These are phyloP conservation scores for Phytophthora hybrid DNA, from an alignment of 352 stramenopile species.

Conservation along the genomic window DNA sequence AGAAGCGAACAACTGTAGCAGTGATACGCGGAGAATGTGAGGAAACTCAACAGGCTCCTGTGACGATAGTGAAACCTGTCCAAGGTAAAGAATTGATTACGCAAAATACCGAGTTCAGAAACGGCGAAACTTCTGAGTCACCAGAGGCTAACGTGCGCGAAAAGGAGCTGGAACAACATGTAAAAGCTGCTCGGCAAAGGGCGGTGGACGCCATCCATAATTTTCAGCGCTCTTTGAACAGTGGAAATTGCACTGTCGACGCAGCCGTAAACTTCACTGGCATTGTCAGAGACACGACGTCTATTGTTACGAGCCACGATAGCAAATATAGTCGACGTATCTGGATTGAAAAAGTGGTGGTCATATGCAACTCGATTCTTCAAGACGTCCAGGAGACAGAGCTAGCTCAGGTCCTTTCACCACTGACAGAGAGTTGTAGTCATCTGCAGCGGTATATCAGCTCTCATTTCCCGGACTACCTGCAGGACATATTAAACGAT, in stretches of 20 bases:
- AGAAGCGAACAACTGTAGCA: background rate
- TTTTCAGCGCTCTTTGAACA: background rate
- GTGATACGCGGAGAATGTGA: background rate
- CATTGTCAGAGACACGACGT: background rate
- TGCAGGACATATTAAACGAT: slow-evolving; percentile 13
- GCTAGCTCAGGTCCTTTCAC: background rate
- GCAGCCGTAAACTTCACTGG: background rate
- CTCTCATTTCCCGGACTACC: slow-evolving; percentile 5
- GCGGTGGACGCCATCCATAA: background rate
- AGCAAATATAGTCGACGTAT: slow-evolving; percentile 6
- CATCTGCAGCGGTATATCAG: slow-evolving; percentile 10
- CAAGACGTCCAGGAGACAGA: background rate
- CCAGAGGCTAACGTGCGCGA: background rate
- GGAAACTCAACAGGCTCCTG: background rate
- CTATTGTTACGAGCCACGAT: slow-evolving; percentile 1
- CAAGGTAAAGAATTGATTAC: background rate
- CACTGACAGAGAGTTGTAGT: background rate
- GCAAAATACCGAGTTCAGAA: background rate
- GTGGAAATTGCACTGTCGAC: slow-evolving; percentile 13
- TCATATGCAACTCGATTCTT: slow-evolving; percentile 5
- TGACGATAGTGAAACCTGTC: background rate
- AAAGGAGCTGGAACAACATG: background rate
- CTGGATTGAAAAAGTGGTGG: slow-evolving; percentile 14
- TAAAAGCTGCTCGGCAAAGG: background rate
- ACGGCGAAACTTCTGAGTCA: background rate